phyloP scores from a whole-genome alignment of 179 eudicot genomes.

The Amaranthus tricolor region DNA sequence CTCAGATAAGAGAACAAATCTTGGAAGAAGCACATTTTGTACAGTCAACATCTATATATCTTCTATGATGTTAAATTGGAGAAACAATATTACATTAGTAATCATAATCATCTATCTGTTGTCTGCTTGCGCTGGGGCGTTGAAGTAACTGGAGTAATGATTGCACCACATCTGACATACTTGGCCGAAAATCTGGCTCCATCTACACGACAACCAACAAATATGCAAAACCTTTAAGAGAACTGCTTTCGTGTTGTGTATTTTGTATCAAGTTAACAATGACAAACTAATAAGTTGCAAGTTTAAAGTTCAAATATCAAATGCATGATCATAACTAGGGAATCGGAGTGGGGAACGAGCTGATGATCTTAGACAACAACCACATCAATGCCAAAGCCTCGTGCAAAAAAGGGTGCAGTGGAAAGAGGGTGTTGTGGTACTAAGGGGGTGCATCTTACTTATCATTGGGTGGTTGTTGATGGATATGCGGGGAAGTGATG shows the following conservation, averaged over 20 bases:
- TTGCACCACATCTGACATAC: constrained; percentile 48
- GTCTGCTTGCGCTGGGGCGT: constrained; percentile 25
- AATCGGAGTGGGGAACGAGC: too few species aligned
- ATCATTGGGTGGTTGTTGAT: too few species aligned
- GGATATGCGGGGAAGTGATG: too few species aligned
- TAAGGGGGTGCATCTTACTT: too few species aligned
- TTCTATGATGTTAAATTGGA: not conserved
- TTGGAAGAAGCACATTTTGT: not conserved
- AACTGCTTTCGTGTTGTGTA: not conserved
- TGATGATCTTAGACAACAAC: too few species aligned
- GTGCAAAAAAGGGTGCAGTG: too few species aligned
- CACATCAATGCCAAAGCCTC: too few species aligned
- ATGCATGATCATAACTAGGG: not conserved
- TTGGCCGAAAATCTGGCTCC: constrained; percentile 50
- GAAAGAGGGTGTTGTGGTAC: too few species aligned
- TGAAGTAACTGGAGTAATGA: constrained; percentile 33
- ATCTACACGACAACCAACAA: constrained; percentile 16
- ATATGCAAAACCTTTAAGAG: not conserved
- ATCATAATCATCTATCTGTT: constrained; percentile 17
- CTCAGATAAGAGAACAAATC: not conserved
- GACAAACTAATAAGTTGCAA: not conserved
- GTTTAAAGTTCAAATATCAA: not conserved
- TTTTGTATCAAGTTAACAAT: too few species aligned
- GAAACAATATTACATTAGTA: not conserved
- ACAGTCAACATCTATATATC: not conserved